Base-by-base conservation (phyloP, 2,329 filamentous ascomycete genomes). In the Purpureocillium lavendulum region DNA sequence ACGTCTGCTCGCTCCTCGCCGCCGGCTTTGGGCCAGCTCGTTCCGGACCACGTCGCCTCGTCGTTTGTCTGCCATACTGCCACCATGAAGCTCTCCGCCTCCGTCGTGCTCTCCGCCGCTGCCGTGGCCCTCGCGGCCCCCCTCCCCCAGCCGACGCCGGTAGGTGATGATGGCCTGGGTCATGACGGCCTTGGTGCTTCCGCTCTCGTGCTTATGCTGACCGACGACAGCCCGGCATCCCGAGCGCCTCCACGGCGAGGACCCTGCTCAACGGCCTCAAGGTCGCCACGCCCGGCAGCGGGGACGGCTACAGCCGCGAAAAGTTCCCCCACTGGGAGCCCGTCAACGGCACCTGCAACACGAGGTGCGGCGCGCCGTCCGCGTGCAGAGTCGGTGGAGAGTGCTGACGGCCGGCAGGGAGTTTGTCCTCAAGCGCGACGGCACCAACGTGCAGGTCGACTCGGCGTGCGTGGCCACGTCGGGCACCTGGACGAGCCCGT, bases 241-340 rank as follows among this genome's bases (percentile, higher is more conserved):
- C 84, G 14, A 69, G 70, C 5, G 64, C 67, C 1, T 56, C 74
- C 2, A 64, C 64, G 0, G 83, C 84, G 15, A 67, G 71, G 45
- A 68, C 66, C 7, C 68, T 76, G 45, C 75, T 88, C 28, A 65
- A 66, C 2, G 61, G 56, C 21, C 64, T 88, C 38, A 77, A 71
- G 0, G 79, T 84, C 14, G 66, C 68, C 4, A 60, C 72, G 1
- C 62, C 72, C 32, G 71, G 70, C 29, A 69, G 75, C 37, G 69
- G 73, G 35, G 64, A 62, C 43, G 66, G 66, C 15, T 87, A 88
- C 61, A 64, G 71, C 41, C 80, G 85, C 38, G 71, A 75, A 50
- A 61, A 80, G 38, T 89, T 89, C 63, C 80, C 79, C 3, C 77
- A 80, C 60, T 88, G 84, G 84, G 74, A 71, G 49, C 80, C 76